phyloP scores from a whole-genome alignment of 179 eudicot species.

The Corrigiola litoralis region DNA sequence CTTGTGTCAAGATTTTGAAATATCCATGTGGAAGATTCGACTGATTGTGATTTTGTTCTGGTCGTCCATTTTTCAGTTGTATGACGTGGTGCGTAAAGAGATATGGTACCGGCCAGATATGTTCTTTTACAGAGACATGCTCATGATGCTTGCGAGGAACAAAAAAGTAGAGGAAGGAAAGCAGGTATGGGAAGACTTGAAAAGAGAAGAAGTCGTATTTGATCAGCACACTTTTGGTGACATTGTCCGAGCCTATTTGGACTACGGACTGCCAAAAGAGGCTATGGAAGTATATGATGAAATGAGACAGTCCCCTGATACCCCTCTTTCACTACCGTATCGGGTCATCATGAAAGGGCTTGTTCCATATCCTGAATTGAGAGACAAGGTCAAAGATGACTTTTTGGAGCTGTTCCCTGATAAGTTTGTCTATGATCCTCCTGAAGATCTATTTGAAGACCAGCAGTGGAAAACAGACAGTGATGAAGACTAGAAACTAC shows the following conservation, averaged over 20 bases:
- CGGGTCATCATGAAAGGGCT: constrained; percentile 90
- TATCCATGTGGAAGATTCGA: neutral
- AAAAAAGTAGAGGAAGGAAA: constrained; percentile 66
- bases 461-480: constrained; percentile 41
- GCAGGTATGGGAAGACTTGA: constrained; percentile 69
- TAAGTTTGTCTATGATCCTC: constrained; percentile 69
- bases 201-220: constrained; percentile 62
- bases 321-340: constrained; percentile 72
- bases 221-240: constrained; percentile 99
- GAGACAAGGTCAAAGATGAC: constrained; percentile 86
- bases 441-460: constrained; percentile 73
- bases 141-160: constrained; percentile 89
- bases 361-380: constrained; percentile 74
- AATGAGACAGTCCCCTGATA: constrained; percentile 86
- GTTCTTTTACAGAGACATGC: constrained; percentile 97
- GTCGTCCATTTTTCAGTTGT: constrained; percentile 43
- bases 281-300: constrained; percentile 85
- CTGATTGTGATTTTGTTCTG: neutral
- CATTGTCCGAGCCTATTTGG: constrained; percentile 72
- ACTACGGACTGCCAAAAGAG: constrained; percentile 56
- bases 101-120: constrained; percentile 97
- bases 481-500: constrained; percentile 51
- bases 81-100: constrained; percentile 83
- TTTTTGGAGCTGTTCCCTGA: constrained; percentile 85
- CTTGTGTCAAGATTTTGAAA: neutral